Conservation (phyloP, 1,284 basidiomycete genomes). For the Rhodotorula sp. region DNA sequence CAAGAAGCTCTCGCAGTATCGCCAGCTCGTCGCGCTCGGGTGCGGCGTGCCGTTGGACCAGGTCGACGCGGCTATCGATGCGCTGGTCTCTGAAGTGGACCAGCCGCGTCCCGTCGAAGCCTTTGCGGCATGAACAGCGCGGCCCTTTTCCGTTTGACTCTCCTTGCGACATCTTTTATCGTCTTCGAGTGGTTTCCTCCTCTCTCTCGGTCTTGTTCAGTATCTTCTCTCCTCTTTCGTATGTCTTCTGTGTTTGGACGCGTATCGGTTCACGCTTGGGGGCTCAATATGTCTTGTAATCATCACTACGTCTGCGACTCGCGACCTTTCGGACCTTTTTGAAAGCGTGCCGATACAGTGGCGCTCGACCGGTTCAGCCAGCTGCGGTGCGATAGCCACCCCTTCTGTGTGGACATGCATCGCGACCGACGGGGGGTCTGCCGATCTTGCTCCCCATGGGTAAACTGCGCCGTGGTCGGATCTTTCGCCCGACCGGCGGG, state of each 20-base stretch:
- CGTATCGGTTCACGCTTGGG: background rate
- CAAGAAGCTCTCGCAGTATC: constrained; percentile 80
- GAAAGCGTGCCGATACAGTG: too few relatives aligned
- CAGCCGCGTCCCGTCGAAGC: background rate
- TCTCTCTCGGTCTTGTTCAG: background rate
- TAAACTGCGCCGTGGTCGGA: too few relatives aligned
- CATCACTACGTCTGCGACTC: too few relatives aligned
- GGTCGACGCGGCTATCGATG: constrained; percentile 73
- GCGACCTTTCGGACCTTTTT: too few relatives aligned
- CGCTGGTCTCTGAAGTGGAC: constrained; percentile 25
- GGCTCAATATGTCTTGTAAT: too few relatives aligned
- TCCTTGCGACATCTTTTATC: background rate
- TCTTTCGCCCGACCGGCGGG: too few relatives aligned
- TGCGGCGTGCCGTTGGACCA: constrained; percentile 79
- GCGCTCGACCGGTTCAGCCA: too few relatives aligned
- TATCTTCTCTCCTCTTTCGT: background rate
- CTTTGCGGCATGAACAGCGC: background rate
- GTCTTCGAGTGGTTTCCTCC: background rate
- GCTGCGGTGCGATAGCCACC: too few relatives aligned
- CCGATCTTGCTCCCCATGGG: too few relatives aligned
- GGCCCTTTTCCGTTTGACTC: background rate
- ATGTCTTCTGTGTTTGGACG: background rate
- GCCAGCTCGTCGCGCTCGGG: constrained; percentile 77
- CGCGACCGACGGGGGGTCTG: too few relatives aligned
- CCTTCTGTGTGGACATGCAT: too few relatives aligned